Conservation (phyloP, 176 grass and related monocot species). For the Aegilops bicornis region DNA sequence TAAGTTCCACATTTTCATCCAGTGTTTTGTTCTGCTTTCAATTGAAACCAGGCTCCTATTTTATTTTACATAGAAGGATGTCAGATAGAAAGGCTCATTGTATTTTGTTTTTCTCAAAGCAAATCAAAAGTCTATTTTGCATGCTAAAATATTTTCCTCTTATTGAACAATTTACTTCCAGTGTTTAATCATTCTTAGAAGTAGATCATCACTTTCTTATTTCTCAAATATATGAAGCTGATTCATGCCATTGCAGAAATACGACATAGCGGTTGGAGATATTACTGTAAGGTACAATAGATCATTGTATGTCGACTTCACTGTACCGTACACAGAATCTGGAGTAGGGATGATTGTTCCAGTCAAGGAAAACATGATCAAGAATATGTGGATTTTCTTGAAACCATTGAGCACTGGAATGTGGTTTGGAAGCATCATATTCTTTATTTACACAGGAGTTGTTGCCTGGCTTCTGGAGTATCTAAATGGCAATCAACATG, state of each 20-base stretch:
- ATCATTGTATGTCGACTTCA: conserved; percentile 47
- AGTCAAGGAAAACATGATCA: conserved; percentile 20
- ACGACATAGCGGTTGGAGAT: conserved; percentile 40
- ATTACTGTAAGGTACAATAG: conserved; percentile 47
- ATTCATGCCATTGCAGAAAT: conserved; percentile 17
- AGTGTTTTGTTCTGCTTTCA: background rate
- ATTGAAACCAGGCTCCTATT: background rate
- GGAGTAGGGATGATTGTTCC: conserved; percentile 53
- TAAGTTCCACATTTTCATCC: background rate
- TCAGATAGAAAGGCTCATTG: background rate
- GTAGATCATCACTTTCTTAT: conserved; percentile 2
- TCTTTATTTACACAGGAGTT: conserved; percentile 47
- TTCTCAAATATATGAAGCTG: background rate
- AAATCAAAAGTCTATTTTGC: background rate
- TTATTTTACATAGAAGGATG: background rate
- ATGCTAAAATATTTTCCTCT: background rate
- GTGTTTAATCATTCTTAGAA: background rate
- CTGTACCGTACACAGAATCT: conserved; percentile 45
- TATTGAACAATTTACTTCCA: background rate
- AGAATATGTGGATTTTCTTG: conserved; percentile 34
- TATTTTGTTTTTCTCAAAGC: background rate
- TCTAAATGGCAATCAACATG: background rate
- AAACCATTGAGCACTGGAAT: conserved; percentile 32
- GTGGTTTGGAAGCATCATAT: conserved; percentile 33
- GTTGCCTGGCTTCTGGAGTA: conserved; percentile 46